Evolutionary conservation across 106 monocot genomes (phyloP).

Genomic region (Cymbidium sinense): DNA sequence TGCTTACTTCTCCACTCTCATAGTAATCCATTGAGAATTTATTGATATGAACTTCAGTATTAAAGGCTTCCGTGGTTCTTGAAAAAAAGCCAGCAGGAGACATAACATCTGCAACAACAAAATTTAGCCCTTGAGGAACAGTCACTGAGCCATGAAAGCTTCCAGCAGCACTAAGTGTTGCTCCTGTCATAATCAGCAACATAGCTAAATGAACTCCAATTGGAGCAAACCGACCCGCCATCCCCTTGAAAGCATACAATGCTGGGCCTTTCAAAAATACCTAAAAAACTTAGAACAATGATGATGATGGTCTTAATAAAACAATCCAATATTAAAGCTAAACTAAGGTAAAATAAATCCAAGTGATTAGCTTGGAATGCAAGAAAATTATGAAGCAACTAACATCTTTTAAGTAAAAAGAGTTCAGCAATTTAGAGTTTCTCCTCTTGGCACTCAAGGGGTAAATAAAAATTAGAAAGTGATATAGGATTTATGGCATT

Average conservation of each 20-base stretch:
- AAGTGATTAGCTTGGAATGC: background rate
- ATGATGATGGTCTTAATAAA: conserved; percentile 4
- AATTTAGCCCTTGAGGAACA: conserved; percentile 92
- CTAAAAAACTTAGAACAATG: conserved; percentile 19
- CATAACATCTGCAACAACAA: conserved; percentile 94
- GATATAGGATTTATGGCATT: too few relatives aligned
- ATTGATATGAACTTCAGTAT: conserved; percentile 95
- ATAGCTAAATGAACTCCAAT: conserved; percentile 93
- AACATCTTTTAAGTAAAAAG: background rate
- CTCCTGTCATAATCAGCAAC: conserved; percentile 91
- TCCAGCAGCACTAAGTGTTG: conserved; percentile 73
- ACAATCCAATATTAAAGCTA: background rate
- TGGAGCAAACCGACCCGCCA: conserved; percentile 91
- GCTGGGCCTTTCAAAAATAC: conserved; percentile 79
- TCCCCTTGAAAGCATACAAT: conserved; percentile 89
- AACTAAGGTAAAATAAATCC: background rate
- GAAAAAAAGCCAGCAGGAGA: conserved; percentile 76
- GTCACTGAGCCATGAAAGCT: conserved; percentile 83
- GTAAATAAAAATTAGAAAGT: too few relatives aligned
- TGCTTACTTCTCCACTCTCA: conserved; percentile 85
- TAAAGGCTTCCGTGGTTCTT: conserved; percentile 42
- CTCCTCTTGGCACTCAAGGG: too few relatives aligned
- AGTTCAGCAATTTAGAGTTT: background rate
- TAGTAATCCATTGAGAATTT: conserved; percentile 95
- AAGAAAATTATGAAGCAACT: background rate